phyloP scores from a whole-genome alignment of 225 moss, liverwort and hornwort species.

The Bryum argenteum region DNA sequence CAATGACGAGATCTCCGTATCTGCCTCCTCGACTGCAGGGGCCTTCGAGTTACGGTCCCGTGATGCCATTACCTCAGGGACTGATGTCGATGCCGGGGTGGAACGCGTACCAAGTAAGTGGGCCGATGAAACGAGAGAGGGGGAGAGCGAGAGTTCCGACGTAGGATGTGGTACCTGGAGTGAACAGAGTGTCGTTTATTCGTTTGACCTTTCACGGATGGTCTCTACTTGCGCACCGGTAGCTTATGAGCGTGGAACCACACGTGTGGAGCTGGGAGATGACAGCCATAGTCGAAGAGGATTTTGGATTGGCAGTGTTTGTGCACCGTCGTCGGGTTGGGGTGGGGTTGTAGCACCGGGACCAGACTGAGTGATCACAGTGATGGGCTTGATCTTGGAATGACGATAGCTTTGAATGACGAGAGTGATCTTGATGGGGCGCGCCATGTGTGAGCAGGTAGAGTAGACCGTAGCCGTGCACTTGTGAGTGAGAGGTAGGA shows the following conservation, averaged over 20 bases:
- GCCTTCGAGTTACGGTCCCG: constrained; percentile 82
- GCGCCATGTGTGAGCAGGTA: constrained; percentile 2
- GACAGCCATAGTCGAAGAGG: background rate
- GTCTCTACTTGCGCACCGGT: background rate
- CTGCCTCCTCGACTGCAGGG: constrained; percentile 83
- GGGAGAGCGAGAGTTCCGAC: background rate
- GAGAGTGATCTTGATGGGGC: constrained; percentile 19
- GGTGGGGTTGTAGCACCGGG: background rate
- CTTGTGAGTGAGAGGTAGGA: background rate
- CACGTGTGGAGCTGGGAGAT: background rate
- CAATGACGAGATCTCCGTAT: constrained; percentile 81
- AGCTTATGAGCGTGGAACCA: background rate
- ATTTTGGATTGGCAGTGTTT: background rate
- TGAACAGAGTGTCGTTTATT: background rate
- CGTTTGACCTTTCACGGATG: too few relatives aligned
- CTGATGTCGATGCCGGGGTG: constrained; percentile 95
- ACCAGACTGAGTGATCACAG: background rate
- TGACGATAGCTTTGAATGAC: constrained; percentile 6
- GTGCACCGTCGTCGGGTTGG: background rate
- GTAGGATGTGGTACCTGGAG: background rate
- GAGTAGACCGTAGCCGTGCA: background rate
- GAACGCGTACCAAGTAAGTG: constrained; percentile 96
- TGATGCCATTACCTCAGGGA: constrained; percentile 84
- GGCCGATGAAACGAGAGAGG: background rate
- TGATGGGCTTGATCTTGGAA: constrained; percentile 7